Percentiles rank a stretch among this genome's conserved stretches.
Conservation (phyloP, 2,329 filamentous ascomycete species). For the Trematosphaeria pertusa region DNA sequence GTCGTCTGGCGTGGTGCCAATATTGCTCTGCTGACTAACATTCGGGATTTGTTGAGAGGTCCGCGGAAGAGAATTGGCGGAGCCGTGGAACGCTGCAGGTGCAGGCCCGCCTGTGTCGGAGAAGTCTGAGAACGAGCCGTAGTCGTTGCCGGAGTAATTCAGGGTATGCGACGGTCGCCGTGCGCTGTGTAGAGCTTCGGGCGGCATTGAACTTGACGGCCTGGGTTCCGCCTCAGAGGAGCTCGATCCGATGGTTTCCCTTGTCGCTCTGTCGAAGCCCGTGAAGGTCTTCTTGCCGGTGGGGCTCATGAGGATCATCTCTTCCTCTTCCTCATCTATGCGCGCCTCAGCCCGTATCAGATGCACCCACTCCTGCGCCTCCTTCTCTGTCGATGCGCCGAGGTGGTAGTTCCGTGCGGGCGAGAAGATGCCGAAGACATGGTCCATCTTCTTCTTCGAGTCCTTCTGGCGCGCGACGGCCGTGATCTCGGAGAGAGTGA, state of each 20-base stretch:
- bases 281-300: constrained; percentile 57
- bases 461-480: constrained; percentile 89
- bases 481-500: constrained; percentile 87
- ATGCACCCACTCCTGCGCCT: constrained; percentile 87
- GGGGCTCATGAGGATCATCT: constrained; percentile 77
- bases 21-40: constrained; percentile 67
- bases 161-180: constrained; percentile 68
- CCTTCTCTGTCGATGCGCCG: constrained; percentile 73
- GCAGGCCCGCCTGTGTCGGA: constrained; percentile 69
- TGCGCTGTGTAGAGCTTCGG: constrained; percentile 44
- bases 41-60: constrained; percentile 54
- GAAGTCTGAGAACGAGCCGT: constrained; percentile 85
- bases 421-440: constrained; percentile 92
- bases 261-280: constrained; percentile 45
- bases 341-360: constrained; percentile 79
- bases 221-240: constrained; percentile 54
- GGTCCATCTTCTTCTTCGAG: constrained; percentile 82
- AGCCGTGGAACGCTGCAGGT: constrained; percentile 54
- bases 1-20: constrained; percentile 62
- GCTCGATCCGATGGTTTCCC: constrained; percentile 49
- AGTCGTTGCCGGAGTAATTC: constrained; percentile 68
- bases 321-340: constrained; percentile 87
- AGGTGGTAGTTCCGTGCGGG: constrained; percentile 91
- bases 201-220: constrained; percentile 34
- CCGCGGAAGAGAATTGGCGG: constrained; percentile 54